phyloP scores from a whole-genome alignment of 2,329 filamentous ascomycete genomes.

The Colletotrichum tropicale region DNA sequence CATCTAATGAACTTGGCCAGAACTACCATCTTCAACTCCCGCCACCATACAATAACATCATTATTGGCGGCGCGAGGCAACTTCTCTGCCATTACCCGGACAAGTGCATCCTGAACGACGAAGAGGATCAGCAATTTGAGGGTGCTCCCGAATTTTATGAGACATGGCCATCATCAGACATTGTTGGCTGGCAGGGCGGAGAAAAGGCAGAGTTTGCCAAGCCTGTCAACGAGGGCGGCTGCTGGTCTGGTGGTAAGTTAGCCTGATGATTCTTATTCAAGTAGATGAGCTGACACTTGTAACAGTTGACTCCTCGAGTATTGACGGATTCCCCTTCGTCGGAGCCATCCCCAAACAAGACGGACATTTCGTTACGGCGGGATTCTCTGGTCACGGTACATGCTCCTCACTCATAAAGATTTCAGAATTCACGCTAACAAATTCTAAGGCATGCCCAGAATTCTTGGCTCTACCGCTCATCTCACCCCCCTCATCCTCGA shows the following conservation, averaged over 20 bases:
- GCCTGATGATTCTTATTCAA: rapidly evolving
- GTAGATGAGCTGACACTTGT: rapidly evolving
- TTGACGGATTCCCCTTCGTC: neutral
- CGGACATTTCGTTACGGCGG: neutral
- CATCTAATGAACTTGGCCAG: neutral
- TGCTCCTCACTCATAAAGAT: neutral
- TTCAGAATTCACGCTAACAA: neutral
- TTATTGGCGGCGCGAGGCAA: neutral
- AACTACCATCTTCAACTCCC: neutral
- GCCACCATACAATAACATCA: neutral
- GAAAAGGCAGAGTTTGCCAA: neutral
- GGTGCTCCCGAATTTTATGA: neutral
- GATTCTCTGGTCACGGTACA: neutral
- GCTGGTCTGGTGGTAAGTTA: neutral
- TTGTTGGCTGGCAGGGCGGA: neutral
- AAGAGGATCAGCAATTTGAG: neutral
- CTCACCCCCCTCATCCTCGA: neutral
- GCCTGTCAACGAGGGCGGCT: neutral
- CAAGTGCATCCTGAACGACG: neutral
- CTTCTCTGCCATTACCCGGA: neutral
- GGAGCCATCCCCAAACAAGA: neutral
- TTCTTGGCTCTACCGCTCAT: neutral
- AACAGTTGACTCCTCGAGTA: neutral
- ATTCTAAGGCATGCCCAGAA: neutral
- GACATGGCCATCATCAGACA: neutral